Evolutionary conservation across 1,284 basidiomycete genomes (phyloP).

Genomic region (Fomitopsis schrenkii): DNA sequence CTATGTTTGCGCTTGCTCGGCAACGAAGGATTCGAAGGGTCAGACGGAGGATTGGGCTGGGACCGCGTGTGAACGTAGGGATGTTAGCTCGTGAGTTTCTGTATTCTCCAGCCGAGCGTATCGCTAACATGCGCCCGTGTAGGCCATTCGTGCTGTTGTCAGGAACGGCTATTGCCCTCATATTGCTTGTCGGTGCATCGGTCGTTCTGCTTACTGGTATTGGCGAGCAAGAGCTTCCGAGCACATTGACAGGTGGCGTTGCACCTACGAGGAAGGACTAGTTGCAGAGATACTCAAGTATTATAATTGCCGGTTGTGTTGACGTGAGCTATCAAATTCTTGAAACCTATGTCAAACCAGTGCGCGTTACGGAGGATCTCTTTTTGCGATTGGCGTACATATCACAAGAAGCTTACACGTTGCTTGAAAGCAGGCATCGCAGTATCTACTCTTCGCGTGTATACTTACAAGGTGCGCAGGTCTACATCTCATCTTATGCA

Average conservation of each 20-base stretch:
- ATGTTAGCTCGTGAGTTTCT: conserved; percentile 64
- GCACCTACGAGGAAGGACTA: conserved; percentile 48
- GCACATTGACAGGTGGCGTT: conserved; percentile 62
- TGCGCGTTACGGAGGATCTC: too few species aligned
- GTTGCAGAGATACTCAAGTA: neutral
- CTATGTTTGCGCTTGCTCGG: conserved; percentile 66
- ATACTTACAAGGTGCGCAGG: too few species aligned
- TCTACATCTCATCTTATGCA: too few species aligned
- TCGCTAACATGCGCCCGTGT: neutral
- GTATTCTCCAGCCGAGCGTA: neutral
- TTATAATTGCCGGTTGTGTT: too few species aligned
- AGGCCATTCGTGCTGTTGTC: conserved; percentile 72
- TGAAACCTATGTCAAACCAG: too few species aligned
- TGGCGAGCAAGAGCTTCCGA: conserved; percentile 61
- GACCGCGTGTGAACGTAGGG: conserved; percentile 67
- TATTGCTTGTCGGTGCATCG: conserved; percentile 64
- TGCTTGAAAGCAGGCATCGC: too few species aligned
- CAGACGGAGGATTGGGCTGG: conserved; percentile 70
- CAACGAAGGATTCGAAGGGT: conserved; percentile 44
- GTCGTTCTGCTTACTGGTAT: conserved; percentile 61
- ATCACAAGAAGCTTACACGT: too few species aligned
- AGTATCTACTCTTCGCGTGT: too few species aligned
- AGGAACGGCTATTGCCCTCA: conserved; percentile 60
- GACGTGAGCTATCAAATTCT: too few species aligned
- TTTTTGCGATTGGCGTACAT: too few species aligned